Percentiles rank a stretch among this genome's conserved stretches.
phyloP scores from a whole-genome alignment of 192 early-diverging fungal genomes.

The Backusella australiensis region DNA sequence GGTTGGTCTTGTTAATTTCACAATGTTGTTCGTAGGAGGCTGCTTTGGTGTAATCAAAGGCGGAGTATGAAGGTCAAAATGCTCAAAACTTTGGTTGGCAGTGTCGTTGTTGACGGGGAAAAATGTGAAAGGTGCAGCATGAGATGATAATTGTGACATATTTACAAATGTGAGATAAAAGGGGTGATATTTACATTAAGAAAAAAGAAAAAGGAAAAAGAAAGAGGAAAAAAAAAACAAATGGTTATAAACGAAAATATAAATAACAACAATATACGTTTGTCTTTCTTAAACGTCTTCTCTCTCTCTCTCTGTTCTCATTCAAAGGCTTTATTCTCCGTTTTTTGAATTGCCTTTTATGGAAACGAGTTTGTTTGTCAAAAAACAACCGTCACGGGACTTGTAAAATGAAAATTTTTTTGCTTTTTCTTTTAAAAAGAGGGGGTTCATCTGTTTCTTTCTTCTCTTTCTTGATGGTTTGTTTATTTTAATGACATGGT shows the following conservation, averaged over 20 bases:
- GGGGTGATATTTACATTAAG: background rate
- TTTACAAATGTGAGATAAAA: background rate
- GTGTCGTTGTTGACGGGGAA: background rate
- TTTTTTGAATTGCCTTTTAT: background rate
- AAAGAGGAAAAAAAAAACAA: background rate
- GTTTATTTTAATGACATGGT: background rate
- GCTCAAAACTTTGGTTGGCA: conserved; percentile 1
- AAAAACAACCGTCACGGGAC: background rate
- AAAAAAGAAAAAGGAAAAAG: background rate
- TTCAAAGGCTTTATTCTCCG: background rate
- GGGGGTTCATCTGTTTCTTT: background rate
- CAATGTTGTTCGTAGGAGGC: background rate
- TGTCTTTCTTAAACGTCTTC: background rate
- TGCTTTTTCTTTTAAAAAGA: background rate
- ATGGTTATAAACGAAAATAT: background rate
- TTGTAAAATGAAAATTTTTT: background rate
- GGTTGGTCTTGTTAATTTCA: conserved; percentile 2
- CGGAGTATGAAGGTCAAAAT: conserved; percentile 5
- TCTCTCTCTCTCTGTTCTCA: background rate
- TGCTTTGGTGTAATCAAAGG: background rate
- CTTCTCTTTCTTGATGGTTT: background rate
- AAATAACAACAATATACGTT: background rate
- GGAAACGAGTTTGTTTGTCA: background rate
- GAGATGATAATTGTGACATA: background rate
- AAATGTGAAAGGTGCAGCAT: background rate